A percentile compares a stretch with the other conserved stretches of the same genome.
phyloP scores from a whole-genome alignment of 2,329 filamentous ascomycete species.

The Aspergillus tamarii region DNA sequence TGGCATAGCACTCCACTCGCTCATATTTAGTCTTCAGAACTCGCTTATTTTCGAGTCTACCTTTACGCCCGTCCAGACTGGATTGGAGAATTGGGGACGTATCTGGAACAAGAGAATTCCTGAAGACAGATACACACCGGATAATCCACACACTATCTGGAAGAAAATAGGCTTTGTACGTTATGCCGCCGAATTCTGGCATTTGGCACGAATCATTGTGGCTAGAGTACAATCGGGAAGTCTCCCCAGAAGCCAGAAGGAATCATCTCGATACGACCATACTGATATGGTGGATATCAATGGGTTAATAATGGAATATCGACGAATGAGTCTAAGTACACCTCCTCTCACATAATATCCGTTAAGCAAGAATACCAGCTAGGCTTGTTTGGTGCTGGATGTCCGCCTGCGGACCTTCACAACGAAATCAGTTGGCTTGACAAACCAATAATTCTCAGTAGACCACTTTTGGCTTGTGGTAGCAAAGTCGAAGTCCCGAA shows the following conservation, averaged over 20 bases:
- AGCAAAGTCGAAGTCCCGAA: slow-evolving; percentile 34
- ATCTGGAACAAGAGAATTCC: slow-evolving; percentile 28
- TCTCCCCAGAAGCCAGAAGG: background rate
- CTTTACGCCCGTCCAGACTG: slow-evolving; percentile 24
- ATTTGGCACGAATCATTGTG: slow-evolving; percentile 28
- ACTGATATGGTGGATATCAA: slow-evolving; percentile 31
- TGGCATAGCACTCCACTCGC: slow-evolving; percentile 23
- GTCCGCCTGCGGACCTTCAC: slow-evolving; percentile 30
- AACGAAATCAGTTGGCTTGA: slow-evolving; percentile 47
- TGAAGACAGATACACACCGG: slow-evolving; percentile 23
- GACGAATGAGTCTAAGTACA: slow-evolving; percentile 24
- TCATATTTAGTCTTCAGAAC: slow-evolving; percentile 29
- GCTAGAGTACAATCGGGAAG: slow-evolving; percentile 17
- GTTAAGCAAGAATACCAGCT: background rate
- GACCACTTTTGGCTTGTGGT: slow-evolving; percentile 32
- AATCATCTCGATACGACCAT: slow-evolving; percentile 24
- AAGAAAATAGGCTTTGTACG: slow-evolving; percentile 31
- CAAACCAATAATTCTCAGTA: slow-evolving; percentile 48
- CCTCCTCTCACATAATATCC: background rate
- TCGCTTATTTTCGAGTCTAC: slow-evolving; percentile 30
- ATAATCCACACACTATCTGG: slow-evolving; percentile 26
- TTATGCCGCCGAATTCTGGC: slow-evolving; percentile 33
- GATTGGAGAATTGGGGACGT: slow-evolving; percentile 31
- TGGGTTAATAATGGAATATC: slow-evolving; percentile 30
- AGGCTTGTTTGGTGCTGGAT: background rate